A percentile compares a stretch with the other conserved stretches of the same genome.
These are phyloP conservation scores for Vitis vinifera DNA, from an alignment of 164 flowering plant species.

Conservation along the genomic window ASM3070453v1 NC_081814.1:2045501-2046000, in stretches of 20 bases:
- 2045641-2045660: no score
- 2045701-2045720: no score
- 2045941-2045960: neutral
- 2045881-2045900: constrained; percentile 33
- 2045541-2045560: constrained; percentile 66
- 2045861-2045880: constrained; percentile 4
- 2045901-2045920: constrained; percentile 29
- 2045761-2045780: constrained; percentile 47
- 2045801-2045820: constrained; percentile 15
- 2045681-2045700: neutral
- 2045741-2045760: constrained; percentile 64
- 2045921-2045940: neutral
- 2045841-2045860: constrained; percentile 28
- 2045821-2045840: constrained; percentile 33
- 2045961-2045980: neutral
- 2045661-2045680: neutral
- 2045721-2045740: constrained; percentile 32
- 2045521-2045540: constrained; percentile 46
- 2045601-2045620: constrained; percentile 77
- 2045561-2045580: constrained; percentile 53
- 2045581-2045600: constrained; percentile 49
- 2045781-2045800: constrained; percentile 35
- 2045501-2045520: constrained; percentile 45
- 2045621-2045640: neutral
- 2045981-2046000: constrained; percentile 1